Evolutionary conservation across 2,329 filamentous ascomycete genomes (phyloP), one percentile per base, ranked within the genome.

Genomic region (Neopestalotiopsis sp.): DNA sequence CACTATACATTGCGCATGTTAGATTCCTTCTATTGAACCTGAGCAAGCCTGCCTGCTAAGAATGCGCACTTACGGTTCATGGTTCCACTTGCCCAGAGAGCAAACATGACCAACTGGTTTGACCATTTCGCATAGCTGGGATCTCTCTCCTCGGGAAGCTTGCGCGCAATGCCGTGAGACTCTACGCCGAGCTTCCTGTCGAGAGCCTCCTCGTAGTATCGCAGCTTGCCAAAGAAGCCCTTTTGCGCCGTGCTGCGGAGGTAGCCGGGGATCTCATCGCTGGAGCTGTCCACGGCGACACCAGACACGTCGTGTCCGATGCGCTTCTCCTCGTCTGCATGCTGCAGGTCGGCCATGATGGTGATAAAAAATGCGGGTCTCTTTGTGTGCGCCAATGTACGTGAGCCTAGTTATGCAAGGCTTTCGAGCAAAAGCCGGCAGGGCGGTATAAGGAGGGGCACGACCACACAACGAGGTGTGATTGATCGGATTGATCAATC

Each of bases 1-100:
- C 32, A 83, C 59, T 62, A 20, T 38, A 24, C 7, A 17, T n/a
- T 53, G 42, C 12, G n/a, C 13, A 32, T 5, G 7, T 38, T 38
- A 62, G 12, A 28, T 58, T 49, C 5, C n/a, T 58, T 58, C 56
- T 3, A 17, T 28, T 28, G 24, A 28, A 28, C 3, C 24, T 28
- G 24, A 4, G 24, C 24, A 28, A 28, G 24, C 24, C 24, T 28
- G 24, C 4, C 5, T 30, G 30, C 24, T 24, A 24, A 59, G 12
- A 30, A 34, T 34, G 24, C 10, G 17, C 4, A 62, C 59, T 40
- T 14, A 62, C 59, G 80, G 73, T 87, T 87, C 81, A 87, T 83
- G 1, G 84, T 86, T 10, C 81, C 82, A 59, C 80, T 83, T 24
- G 85, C 84, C 86, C 86, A 88, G 68, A 88, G 78, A 68, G 86